phyloP scores from a whole-genome alignment of 2,329 filamentous ascomycete species.

The Cryphonectria japonica region DNA sequence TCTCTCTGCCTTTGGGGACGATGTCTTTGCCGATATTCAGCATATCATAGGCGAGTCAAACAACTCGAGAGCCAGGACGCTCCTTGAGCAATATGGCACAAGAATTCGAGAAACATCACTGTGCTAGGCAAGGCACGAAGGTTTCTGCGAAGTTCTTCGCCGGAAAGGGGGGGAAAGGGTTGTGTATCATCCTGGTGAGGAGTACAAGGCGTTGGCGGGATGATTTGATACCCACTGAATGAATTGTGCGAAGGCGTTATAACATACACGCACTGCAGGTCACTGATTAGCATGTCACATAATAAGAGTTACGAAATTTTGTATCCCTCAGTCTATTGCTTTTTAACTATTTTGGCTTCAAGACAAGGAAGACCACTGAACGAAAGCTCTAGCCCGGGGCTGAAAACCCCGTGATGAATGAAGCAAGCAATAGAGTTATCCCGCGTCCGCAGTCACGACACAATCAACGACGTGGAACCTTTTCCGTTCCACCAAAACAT shows the following conservation, averaged over 20 bases:
- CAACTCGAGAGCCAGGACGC: background rate
- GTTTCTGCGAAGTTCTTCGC: background rate
- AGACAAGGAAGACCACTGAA: slow-evolving; percentile 19
- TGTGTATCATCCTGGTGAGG: background rate
- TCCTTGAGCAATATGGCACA: background rate
- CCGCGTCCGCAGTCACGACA: slow-evolving; percentile 22
- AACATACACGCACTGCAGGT: background rate
- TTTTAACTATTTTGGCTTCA: slow-evolving; percentile 21
- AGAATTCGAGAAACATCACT: background rate
- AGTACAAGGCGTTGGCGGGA: background rate
- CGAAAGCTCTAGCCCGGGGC: slow-evolving; percentile 17
- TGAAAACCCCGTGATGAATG: slow-evolving; percentile 1
- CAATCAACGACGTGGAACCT: slow-evolving; percentile 26
- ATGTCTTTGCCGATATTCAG: background rate
- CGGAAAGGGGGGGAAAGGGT: background rate
- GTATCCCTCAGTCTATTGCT: slow-evolving; percentile 21
- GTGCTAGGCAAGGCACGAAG: background rate
- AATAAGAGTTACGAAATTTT: background rate
- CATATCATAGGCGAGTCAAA: background rate
- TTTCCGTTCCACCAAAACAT: slow-evolving; percentile 24
- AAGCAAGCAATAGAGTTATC: slow-evolving; percentile 18
- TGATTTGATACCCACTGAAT: slow-evolving; percentile 3
- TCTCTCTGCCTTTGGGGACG: background rate
- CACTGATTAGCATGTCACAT: background rate
- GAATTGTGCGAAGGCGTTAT: background rate